Percentiles rank a stretch among this genome's conserved stretches.
Evolutionary conservation across 2,329 filamentous ascomycete genomes (phyloP).

Genomic region (Leptosphaerulina australis): DNA sequence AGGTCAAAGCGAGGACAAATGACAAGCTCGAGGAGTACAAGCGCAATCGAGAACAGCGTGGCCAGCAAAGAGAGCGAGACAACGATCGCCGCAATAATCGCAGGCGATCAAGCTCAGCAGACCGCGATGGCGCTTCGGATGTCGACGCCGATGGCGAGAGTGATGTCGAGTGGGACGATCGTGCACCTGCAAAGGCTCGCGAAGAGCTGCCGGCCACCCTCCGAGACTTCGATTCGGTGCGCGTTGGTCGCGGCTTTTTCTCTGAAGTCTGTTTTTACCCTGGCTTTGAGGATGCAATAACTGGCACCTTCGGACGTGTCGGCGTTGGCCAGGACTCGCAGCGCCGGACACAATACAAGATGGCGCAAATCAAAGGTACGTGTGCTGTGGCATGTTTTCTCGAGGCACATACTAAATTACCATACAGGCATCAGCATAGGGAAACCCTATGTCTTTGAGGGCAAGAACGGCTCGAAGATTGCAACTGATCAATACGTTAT

Average conservation of each 20-base stretch:
- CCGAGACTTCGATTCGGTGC: constrained; percentile 81
- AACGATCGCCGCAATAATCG: constrained; percentile 57
- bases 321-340: constrained; percentile 79
- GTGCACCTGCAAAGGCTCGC: constrained; percentile 59
- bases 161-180: constrained; percentile 74
- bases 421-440: constrained; percentile 73
- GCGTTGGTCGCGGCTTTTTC: constrained; percentile 85
- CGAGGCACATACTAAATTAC: constrained; percentile 42
- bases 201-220: constrained; percentile 74
- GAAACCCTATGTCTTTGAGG: constrained; percentile 82
- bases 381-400: too few species aligned
- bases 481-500: constrained; percentile 85
- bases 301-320: constrained; percentile 83
- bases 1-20: constrained; percentile 63
- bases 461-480: constrained; percentile 73
- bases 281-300: constrained; percentile 80
- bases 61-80: constrained; percentile 59
- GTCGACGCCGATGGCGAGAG: constrained; percentile 72
- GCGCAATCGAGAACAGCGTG: constrained; percentile 64
- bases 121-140: constrained; percentile 57
- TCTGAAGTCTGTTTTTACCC: constrained; percentile 92
- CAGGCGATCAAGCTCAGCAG: constrained; percentile 51
- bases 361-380: constrained; percentile 84
- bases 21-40: constrained; percentile 73
- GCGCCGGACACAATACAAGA: constrained; percentile 79